Base-by-base conservation (phyloP, 306 rosid genomes). In the Spatholobus suberectus region DNA sequence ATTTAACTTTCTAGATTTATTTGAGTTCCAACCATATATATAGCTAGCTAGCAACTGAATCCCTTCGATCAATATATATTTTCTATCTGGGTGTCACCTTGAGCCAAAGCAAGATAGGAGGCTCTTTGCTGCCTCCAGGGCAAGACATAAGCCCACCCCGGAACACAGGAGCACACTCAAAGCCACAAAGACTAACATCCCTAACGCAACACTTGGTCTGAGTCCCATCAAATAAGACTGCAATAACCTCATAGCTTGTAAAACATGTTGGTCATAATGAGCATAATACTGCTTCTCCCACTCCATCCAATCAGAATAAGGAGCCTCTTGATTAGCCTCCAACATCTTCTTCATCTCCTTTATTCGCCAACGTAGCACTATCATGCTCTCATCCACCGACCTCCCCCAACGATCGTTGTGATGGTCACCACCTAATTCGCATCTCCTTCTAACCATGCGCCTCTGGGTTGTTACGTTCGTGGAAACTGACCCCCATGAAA, bases 371-470 rank as follows among this genome's bases (percentile, higher is more conserved):
- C 82, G 69, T 0, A 86, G 79, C 75, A 66, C 78, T 5, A 86
- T 82, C 86, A 86, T 86, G 81, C 34, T 79, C 68, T 82, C 85
- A 32, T 86, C 89, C 47, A 86, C 87, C 4, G 27, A 12, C 5
- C 70, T 78, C 5, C 82, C 84, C 14, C 8, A 23, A 5, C n/a
- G 10, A 7, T 63, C 83, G 29, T 57, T 6, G 23, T 67, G 14
- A 2, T 5, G 2, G 3, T 3, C 32, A 29, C 32, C 21, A 20
- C 4, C 41, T 8, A 41, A 8, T 41, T 21, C 57, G 17, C 14
- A 8, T 0, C 63, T 73, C 63, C 10, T 73, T 40, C 54, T 38
- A 32, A 52, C 34, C 78, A 15, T 73, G 4, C 29, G 13, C 6
- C 3, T 72, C 0, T 8, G 5, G 2, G 46, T 47, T 43, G 63